Base-by-base conservation (phyloP, 2,329 filamentous ascomycete genomes). In the Xylaria sp. region DNA sequence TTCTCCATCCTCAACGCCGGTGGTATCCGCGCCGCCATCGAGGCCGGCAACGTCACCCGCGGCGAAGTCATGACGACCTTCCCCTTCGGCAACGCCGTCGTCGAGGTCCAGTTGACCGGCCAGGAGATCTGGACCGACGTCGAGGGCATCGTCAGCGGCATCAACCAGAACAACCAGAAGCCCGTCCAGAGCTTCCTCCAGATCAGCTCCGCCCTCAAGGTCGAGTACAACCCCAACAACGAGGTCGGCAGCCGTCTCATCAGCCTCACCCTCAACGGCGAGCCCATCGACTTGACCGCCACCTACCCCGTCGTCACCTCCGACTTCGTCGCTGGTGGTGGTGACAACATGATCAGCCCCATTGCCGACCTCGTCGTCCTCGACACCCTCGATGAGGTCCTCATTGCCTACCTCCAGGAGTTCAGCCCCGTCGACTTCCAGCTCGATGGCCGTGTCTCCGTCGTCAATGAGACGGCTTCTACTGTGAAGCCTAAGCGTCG, bases 1-100 rank as follows among this genome's bases (percentile, higher is more conserved):
- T 85, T 87, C 59, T 83, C 83, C 0, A 71, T 89, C 52, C 81
- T 85, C 72, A 88, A 88, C 70, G 81, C 81, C 1, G 85, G 85
- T 11, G 85, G 85, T 34, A 79, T 88, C 55, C 83, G 85, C 18
- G 83, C 85, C 2, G 83, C 81, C 42, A 88, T 88, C 55, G 83
- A 85, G 48, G 70, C 74, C 16, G 86, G 85, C 8, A 72, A 80
- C 56, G 81, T 88, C 67, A 88, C 84, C 2, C 81, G 84, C 42
- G 85, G 85, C 56, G 80, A 86, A 61, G 81, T 88, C 4, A 75
- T 87, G 2, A 87, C 83, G 0, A 79, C 83, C 0, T 88, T 88
- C 72, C 85, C 85, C 46, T 88, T 88, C 63, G 82, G 83, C 57
- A 88, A 88, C 71, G 76, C 84, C 50, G 76, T 88, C 18, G 83